phyloP scores from a whole-genome alignment of 2,329 filamentous ascomycete species.

The Ophiocordyceps sinensis region DNA sequence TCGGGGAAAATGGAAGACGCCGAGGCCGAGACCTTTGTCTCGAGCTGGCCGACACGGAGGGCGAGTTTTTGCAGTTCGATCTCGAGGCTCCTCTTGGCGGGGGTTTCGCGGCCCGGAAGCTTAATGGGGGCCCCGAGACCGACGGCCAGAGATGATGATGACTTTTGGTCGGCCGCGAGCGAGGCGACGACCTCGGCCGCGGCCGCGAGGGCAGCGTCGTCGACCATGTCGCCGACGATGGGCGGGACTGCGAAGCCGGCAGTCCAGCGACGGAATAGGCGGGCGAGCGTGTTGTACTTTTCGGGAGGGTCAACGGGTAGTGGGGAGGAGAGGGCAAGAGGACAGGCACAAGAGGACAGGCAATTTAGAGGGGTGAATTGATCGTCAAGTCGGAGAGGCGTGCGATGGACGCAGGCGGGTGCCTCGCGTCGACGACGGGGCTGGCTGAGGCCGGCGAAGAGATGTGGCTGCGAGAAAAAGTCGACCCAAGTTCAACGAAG shows the following conservation, averaged over 20 bases:
- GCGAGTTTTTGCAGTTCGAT: slow-evolving; percentile 68
- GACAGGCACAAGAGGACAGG: not conserved
- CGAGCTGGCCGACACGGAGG: slow-evolving; percentile 65
- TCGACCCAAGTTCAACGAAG: slow-evolving; percentile 1
- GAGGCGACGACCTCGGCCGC: slow-evolving; percentile 38
- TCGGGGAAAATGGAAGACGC: slow-evolving; percentile 53
- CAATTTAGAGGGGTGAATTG: not conserved
- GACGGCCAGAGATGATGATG: slow-evolving; percentile 22
- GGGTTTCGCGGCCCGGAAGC: slow-evolving; percentile 62
- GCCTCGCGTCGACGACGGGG: not conserved
- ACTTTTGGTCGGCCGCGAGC: slow-evolving; percentile 30
- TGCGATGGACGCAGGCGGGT: not conserved
- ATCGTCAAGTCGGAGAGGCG: not conserved
- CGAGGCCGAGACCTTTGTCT: slow-evolving; percentile 55
- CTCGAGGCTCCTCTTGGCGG: slow-evolving; percentile 68
- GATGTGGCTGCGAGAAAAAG: not conserved
- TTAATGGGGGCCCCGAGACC: slow-evolving; percentile 38
- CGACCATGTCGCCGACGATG: slow-evolving; percentile 27
- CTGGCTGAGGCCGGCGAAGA: not conserved
- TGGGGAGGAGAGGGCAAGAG: not conserved
- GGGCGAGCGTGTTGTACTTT: not conserved
- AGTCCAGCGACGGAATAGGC: slow-evolving; percentile 9
- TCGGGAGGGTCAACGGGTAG: not conserved
- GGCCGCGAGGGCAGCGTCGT: slow-evolving; percentile 39
- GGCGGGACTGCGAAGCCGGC: slow-evolving; percentile 11